phyloP scores from a whole-genome alignment of 129 eudicot species.

The Cynara cardunculus region DNA sequence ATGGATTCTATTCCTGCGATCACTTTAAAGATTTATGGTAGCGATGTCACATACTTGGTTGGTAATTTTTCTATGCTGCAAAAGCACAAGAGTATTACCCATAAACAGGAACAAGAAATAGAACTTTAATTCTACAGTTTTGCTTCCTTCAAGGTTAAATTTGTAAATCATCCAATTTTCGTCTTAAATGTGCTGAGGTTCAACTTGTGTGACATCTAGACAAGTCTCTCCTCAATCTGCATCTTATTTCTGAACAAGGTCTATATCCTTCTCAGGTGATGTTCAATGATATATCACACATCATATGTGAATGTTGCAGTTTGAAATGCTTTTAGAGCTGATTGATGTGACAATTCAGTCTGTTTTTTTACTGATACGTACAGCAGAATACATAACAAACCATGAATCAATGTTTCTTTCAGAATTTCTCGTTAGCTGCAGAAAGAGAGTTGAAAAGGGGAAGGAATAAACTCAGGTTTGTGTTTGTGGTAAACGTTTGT shows the following conservation, averaged over 20 bases:
- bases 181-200: not conserved
- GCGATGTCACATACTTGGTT: too few relatives aligned
- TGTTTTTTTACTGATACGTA: not conserved
- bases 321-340: not conserved
- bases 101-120: too few relatives aligned
- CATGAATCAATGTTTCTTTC: slow-evolving; percentile 4
- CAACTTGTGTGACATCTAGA: not conserved
- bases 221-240: not conserved
- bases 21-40: too few relatives aligned
- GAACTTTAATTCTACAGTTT: not conserved
- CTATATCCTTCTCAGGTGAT: too few relatives aligned
- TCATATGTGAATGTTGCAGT: not conserved
- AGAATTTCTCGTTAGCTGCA: slow-evolving; percentile 50
- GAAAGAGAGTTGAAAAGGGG: slow-evolving; percentile 65
- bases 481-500: not conserved
- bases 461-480: slow-evolving; percentile 68
- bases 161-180: not conserved
- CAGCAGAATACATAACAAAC: not conserved
- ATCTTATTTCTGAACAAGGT: not conserved
- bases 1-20: too few relatives aligned
- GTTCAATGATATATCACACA: not conserved
- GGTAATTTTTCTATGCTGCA: too few relatives aligned
- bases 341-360: not conserved
- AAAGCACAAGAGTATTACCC: too few relatives aligned
- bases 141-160: too few relatives aligned